phyloP scores from a whole-genome alignment of 2,329 filamentous ascomycete genomes.

The Cladophialophora exuberans region DNA sequence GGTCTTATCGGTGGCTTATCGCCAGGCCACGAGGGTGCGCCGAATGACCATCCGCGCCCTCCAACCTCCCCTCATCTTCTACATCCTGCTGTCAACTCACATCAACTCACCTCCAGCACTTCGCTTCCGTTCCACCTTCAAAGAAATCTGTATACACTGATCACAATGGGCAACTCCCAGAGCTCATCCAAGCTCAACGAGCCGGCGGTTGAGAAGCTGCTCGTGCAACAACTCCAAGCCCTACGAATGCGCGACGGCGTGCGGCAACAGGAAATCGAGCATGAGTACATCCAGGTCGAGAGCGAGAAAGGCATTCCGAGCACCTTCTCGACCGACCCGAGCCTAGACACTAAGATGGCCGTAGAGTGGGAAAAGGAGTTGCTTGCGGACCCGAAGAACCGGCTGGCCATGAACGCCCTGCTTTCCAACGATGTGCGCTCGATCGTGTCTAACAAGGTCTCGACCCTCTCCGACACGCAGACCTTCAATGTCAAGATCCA shows the following conservation, averaged over 20 bases:
- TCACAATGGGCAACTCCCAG: conserved; percentile 33
- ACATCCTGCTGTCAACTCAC: background rate
- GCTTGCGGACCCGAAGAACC: conserved; percentile 68
- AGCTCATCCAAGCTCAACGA: conserved; percentile 27
- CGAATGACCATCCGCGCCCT: background rate
- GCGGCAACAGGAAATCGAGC: conserved; percentile 42
- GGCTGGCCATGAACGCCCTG: conserved; percentile 75
- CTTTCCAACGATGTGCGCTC: conserved; percentile 67
- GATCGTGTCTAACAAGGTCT: conserved; percentile 66
- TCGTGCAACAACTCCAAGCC: conserved; percentile 46
- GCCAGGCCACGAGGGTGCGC: background rate
- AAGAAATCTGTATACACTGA: too few relatives aligned
- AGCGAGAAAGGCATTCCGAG: conserved; percentile 45
- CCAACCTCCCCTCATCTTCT: background rate
- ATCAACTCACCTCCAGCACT: too few relatives aligned
- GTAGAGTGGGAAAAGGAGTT: conserved; percentile 65
- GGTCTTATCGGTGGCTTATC: conserved; percentile 7
- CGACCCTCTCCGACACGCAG: conserved; percentile 71
- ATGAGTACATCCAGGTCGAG: conserved; percentile 59
- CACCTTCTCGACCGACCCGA: conserved; percentile 32
- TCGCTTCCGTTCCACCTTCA: background rate
- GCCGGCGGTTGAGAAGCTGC: conserved; percentile 40
- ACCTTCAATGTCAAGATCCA: conserved; percentile 84
- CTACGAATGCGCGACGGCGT: conserved; percentile 40
- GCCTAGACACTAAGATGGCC: conserved; percentile 56